Percentiles rank a stretch among this genome's conserved stretches.
Evolutionary conservation across 805 yeast genomes (phyloP).

Genomic region (Wickerhamomyces canadensis): DNA sequence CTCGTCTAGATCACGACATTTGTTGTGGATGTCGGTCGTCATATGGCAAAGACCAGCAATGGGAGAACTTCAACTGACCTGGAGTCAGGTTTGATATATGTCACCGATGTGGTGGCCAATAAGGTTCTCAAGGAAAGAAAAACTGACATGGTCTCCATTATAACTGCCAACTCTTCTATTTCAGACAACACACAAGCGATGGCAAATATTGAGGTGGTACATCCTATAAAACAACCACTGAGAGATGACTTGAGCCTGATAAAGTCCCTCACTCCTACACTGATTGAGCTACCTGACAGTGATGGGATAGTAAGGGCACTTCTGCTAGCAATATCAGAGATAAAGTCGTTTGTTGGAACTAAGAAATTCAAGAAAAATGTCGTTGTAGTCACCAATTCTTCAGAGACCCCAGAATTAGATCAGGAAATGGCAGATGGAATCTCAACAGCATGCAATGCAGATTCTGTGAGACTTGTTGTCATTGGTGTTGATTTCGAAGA

Average conservation of each 20-base stretch:
- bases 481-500: constrained; percentile 19
- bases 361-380: constrained; percentile 20
- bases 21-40: constrained; percentile 43
- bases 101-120: constrained; percentile 32
- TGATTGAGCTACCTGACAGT: constrained; percentile 1
- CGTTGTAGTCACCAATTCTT: constrained; percentile 19
- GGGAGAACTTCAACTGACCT: constrained; percentile 29
- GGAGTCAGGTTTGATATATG: constrained; percentile 34
- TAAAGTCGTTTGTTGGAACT: constrained; percentile 14
- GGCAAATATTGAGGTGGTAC: constrained; percentile 4
- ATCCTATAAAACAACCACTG: constrained; percentile 4
- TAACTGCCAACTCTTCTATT: constrained; percentile 23
- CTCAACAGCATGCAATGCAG: constrained; percentile 4
- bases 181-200: constrained; percentile 1
- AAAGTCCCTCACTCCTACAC: neutral
- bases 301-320: constrained; percentile 14
- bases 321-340: constrained; percentile 7
- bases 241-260: neutral
- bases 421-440: constrained; percentile 6
- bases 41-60: constrained; percentile 28
- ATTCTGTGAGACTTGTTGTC: constrained; percentile 12
- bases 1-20: constrained; percentile 34
- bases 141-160: constrained; percentile 35
- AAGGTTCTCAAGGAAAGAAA: constrained; percentile 27
- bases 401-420: constrained; percentile 9